A percentile compares a stretch with the other conserved stretches of the same genome.
Conservation (phyloP, 345 rosid genomes). For the Corchorus capsularis region DNA sequence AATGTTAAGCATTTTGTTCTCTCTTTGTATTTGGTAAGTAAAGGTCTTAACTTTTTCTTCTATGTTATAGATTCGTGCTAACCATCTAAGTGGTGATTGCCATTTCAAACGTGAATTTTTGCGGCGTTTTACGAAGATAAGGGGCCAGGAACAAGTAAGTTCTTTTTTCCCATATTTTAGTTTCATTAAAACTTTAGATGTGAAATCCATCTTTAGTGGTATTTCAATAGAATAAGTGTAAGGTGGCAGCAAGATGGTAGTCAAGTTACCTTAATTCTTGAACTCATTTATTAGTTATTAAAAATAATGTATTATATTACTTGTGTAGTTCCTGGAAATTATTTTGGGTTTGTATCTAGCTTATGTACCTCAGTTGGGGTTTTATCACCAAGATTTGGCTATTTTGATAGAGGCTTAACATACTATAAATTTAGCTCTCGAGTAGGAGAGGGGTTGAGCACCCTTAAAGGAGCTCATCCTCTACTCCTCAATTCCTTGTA, state of each 20-base stretch:
- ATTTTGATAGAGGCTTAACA: not conserved
- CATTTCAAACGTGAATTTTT: constrained; percentile 83
- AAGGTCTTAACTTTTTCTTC: constrained; percentile 7
- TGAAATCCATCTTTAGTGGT: not conserved
- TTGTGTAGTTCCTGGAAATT: not conserved
- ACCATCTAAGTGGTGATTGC: constrained; percentile 91
- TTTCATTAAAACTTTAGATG: constrained; percentile 1
- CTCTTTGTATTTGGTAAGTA: constrained; percentile 4
- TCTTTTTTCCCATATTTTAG: not conserved
- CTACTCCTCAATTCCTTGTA: not conserved
- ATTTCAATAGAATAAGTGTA: not conserved
- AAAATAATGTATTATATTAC: not conserved
- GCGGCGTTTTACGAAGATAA: constrained; percentile 72
- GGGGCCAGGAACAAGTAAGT: constrained; percentile 91
- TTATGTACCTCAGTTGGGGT: not conserved
- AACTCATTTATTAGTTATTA: not conserved
- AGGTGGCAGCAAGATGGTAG: not conserved
- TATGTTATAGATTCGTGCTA: constrained; percentile 75
- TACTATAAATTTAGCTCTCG: not conserved
- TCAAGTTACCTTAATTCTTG: not conserved
- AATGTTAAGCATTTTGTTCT: not conserved
- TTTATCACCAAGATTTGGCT: not conserved
- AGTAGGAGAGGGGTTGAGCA: not conserved
- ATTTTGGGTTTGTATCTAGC: not conserved
- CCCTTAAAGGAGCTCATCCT: not conserved